Base-by-base conservation (phyloP, 768 basidiomycete species). In the Tylopilus balloui region DNA sequence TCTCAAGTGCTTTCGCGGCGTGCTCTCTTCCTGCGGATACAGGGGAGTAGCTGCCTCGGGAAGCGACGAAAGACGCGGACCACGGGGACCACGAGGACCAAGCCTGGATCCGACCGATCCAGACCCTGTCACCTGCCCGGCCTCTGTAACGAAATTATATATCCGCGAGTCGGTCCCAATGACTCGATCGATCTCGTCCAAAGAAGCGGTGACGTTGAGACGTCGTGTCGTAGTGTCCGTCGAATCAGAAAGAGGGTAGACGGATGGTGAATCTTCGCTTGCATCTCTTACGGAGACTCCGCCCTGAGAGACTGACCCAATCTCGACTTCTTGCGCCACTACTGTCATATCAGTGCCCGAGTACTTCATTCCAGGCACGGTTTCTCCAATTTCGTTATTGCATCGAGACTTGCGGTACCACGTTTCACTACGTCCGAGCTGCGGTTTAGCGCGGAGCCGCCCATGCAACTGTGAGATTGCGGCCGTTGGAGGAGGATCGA, bases 401-500 rank as follows among this genome's bases (percentile, higher is more conserved):
- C 4, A 25, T 35, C 61, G 58, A 12, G 60, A 56, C 52, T 67
- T 68, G 39, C 59, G 66, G 35, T 66, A 65, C 65, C 67, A 61
- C 9, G 60, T 58, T 40, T 59, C 55, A 38, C 53, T 62, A 37
- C 58, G 60, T n/a, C 52, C 54, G 3, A 57, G 45, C 29, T 62
- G 60, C 2, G 64, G 62, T 47, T 61, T 66, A 20, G 50, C 52
- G 12, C 51, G 57, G 6, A 64, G 57, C 15, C 53, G 51, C 13
- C 44, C 55, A 7, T 57, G 53, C 29, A 55, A 31, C 11, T 58
- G 59, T 32, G 57, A 58, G n/a, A 65, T 48, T 34, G 65, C 56
- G 31, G 55, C 61, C 35, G 63, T 70, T 31, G 84, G 83, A 12
- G 85, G 86, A 19, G 90, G 88, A 64, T 94, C 90, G 54, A 96